Conservation (phyloP, 345 rosid genomes). For the Populus tremula region DNA sequence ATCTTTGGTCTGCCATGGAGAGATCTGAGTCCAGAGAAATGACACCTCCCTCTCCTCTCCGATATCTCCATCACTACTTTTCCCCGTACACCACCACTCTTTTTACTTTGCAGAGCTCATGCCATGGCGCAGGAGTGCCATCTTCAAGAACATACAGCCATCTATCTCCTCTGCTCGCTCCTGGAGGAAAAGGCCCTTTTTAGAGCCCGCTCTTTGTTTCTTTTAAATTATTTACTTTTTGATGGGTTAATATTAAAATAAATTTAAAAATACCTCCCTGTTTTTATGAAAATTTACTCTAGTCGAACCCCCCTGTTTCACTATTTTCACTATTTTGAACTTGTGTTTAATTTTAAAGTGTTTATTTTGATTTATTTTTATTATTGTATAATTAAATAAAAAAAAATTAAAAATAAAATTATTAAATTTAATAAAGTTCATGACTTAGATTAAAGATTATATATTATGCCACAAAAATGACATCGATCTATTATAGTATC, state of each 20-base stretch:
- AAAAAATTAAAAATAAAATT: too few species aligned
- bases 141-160: too few species aligned
- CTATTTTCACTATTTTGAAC: too few species aligned
- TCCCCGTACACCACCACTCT: constrained; percentile 18
- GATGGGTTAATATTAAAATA: too few species aligned
- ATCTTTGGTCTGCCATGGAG: constrained; percentile 24
- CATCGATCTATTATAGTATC: accelerated
- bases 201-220: background rate
- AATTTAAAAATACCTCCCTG: too few species aligned
- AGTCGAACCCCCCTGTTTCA: too few species aligned
- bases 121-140: background rate
- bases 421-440: too few species aligned
- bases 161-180: too few species aligned
- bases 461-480: accelerated
- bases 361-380: too few species aligned
- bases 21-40: constrained; percentile 26
- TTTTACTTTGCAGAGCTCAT: background rate
- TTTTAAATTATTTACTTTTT: too few species aligned
- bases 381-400: too few species aligned
- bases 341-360: accelerated
- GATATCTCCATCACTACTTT: constrained; percentile 17
- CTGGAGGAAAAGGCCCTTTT: background rate
- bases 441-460: accelerated
- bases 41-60: constrained; percentile 2
- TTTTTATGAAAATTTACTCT: too few species aligned